Evolutionary conservation across 2,329 filamentous ascomycete genomes (phyloP), one percentile per base, ranked within the genome.

Genomic region (Phialocephala sp.): DNA sequence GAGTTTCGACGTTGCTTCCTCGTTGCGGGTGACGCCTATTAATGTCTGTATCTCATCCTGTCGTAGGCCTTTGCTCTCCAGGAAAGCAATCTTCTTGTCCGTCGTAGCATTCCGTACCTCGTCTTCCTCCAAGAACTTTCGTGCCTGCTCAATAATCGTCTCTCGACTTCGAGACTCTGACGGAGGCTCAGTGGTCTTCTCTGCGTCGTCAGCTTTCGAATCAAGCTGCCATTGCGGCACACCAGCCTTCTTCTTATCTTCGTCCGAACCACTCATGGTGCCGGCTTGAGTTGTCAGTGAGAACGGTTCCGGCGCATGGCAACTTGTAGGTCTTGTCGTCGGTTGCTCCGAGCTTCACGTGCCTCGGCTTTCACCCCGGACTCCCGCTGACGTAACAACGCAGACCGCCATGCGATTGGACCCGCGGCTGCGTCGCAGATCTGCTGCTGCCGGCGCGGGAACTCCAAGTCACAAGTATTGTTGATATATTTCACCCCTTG

Each of bases 11-110:
- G 37, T 66, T 14, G 72, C 74, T 68, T 76, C 74, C 54, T 50
- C n/a, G 66, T 75, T 72, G 24, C 70, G 64, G 1, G 72, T 62
- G 8, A 74, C 68, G 9, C 77, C 81, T 68, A 97, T 79, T 8
- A 97, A 81, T 59, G 81, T 80, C 70, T 91, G 81, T 67, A 97
- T 92, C 67, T 94, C 88, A 37, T 84, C 82, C 4, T 85, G 80
- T 3, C 79, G 80, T 8, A 97, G 80, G 3, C 92, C 92, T 77
- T 97, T 97, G 59, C 86, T 87, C 73, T 89, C 84, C 1, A 97
- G 80, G 72, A 97, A 97, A 8, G 86, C 85, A 22, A 85, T 81
- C 80, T 97, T 97, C 78, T 88, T 89, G 63, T 92, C 89, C 54
- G 84, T 83, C 0, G 90, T 83, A 39, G 90, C 87, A 77, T 89